Evolutionary conservation across 2,329 filamentous ascomycete species (phyloP).

Genomic region (Nemania sp.): DNA sequence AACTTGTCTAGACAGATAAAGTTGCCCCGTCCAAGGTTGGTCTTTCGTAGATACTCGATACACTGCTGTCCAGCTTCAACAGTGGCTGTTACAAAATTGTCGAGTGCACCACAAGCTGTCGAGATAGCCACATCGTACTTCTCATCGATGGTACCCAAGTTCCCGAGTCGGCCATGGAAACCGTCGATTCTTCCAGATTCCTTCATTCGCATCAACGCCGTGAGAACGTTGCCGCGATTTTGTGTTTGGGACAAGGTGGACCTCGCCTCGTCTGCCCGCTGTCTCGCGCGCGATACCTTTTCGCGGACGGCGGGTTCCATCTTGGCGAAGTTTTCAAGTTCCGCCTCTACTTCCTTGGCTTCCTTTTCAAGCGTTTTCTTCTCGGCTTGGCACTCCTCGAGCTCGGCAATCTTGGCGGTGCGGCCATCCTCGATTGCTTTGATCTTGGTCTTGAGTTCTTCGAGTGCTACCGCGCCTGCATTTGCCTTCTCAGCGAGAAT

Average conservation of each 20-base stretch:
- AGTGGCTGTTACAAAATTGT: conserved; percentile 96
- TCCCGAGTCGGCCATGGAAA: conserved; percentile 93
- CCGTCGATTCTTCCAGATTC: conserved; percentile 96
- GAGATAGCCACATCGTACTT: conserved; percentile 98
- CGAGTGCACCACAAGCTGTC: conserved; percentile 85
- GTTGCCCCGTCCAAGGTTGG: conserved; percentile 93
- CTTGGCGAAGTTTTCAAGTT: conserved; percentile 71
- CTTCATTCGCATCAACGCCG: conserved; percentile 89
- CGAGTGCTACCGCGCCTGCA: conserved; percentile 79
- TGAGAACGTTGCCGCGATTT: conserved; percentile 88
- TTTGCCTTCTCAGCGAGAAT: conserved; percentile 90
- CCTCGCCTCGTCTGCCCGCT: conserved; percentile 94
- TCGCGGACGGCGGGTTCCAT: conserved; percentile 82
- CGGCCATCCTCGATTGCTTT: conserved; percentile 71
- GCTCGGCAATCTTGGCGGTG: conserved; percentile 69
- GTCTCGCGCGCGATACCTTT: conserved; percentile 84
- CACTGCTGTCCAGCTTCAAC: conserved; percentile 97
- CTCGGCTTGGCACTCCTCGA: conserved; percentile 74
- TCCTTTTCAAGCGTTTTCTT: conserved; percentile 76
- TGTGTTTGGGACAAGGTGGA: conserved; percentile 88
- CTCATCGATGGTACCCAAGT: conserved; percentile 89
- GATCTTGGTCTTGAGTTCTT: conserved; percentile 83
- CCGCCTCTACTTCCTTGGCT: conserved; percentile 68
- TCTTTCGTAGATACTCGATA: conserved; percentile 96
- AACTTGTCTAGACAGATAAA: conserved; percentile 95